Conservation (phyloP, 2,329 filamentous ascomycete genomes). For the Fusarium sp. region DNA sequence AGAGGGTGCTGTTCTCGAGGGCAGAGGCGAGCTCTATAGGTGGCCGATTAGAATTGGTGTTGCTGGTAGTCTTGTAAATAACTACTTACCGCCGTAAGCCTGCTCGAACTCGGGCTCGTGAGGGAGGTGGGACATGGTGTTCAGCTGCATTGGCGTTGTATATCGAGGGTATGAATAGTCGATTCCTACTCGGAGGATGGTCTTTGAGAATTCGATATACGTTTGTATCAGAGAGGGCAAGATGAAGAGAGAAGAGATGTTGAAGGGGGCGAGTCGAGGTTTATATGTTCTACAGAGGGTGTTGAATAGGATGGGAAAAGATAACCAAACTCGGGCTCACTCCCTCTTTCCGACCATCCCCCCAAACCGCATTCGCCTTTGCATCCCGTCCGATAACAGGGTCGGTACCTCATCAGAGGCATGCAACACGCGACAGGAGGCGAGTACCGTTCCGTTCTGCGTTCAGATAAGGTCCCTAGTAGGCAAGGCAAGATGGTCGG, state of each 20-base stretch:
- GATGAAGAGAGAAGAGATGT: slow-evolving; percentile 9
- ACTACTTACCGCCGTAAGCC: slow-evolving; percentile 85
- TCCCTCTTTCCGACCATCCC: slow-evolving; percentile 28
- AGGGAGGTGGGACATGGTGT: slow-evolving; percentile 82
- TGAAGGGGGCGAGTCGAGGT: slow-evolving; percentile 32
- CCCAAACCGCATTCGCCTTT: slow-evolving; percentile 17
- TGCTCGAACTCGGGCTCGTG: slow-evolving; percentile 98
- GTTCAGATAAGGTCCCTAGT: slow-evolving; percentile 13
- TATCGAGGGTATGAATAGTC: slow-evolving; percentile 21
- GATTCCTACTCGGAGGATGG: slow-evolving; percentile 8
- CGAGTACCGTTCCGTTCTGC: slow-evolving; percentile 24
- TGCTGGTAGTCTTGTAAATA: slow-evolving; percentile 1
- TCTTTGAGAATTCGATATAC: slow-evolving; percentile 17
- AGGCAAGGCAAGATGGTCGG: background rate
- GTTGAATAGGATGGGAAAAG: slow-evolving; percentile 20
- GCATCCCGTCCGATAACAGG: slow-evolving; percentile 21
- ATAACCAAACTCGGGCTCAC: slow-evolving; percentile 7
- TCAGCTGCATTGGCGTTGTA: slow-evolving; percentile 37
- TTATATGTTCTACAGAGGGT: slow-evolving; percentile 32
- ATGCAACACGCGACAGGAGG: slow-evolving; percentile 12
- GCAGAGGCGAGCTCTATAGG: slow-evolving; percentile 87
- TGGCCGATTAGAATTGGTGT: slow-evolving; percentile 12
- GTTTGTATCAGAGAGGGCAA: slow-evolving; percentile 5
- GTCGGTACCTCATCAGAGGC: slow-evolving; percentile 2
- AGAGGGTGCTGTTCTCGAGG: slow-evolving; percentile 92